These are phyloP conservation scores for Phytomonas francai DNA, from an alignment of 208 protist genomes.

Conservation along the genomic window DNA sequence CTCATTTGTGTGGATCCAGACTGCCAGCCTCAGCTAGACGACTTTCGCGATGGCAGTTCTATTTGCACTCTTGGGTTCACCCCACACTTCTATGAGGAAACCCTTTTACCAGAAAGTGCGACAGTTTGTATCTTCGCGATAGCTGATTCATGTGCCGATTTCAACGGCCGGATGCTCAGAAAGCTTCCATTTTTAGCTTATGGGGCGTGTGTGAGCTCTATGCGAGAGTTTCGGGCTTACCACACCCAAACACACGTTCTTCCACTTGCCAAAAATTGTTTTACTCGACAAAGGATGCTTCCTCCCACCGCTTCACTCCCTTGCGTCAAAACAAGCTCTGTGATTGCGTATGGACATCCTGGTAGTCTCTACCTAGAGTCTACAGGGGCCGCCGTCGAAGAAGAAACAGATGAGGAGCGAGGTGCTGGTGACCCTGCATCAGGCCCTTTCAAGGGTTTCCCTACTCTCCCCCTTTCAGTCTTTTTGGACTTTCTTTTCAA, in stretches of 20 bases:
- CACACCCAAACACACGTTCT: too few species aligned
- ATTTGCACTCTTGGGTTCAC: slow-evolving; percentile 1
- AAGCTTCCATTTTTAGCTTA: slow-evolving; percentile 91
- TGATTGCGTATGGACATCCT: too few species aligned
- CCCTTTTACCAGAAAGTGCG: too few species aligned
- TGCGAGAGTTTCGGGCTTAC: too few species aligned
- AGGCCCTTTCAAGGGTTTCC: not conserved
- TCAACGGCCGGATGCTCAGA: slow-evolving; percentile 88
- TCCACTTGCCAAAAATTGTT: too few species aligned
- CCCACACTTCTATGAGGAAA: slow-evolving; percentile 3
- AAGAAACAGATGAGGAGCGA: too few species aligned
- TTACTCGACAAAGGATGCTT: too few species aligned
- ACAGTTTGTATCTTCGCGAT: slow-evolving; percentile 15
- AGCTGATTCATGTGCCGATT: slow-evolving; percentile 36
- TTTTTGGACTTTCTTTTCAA: slow-evolving; percentile 1
- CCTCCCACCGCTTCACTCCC: too few species aligned
- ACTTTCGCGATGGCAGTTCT: not conserved
- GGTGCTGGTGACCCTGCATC: too few species aligned
- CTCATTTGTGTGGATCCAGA: not conserved
- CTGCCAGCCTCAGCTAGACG: not conserved
- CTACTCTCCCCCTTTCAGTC: not conserved
- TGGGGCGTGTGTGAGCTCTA: slow-evolving; percentile 16
- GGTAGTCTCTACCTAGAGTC: too few species aligned
- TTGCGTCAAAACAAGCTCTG: too few species aligned
- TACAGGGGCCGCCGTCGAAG: too few species aligned